Evolutionary conservation across 495 filamentous ascomycete species (phyloP), one percentile per base, ranked within the genome.

Genomic region (Trichocladium antarcticum): DNA sequence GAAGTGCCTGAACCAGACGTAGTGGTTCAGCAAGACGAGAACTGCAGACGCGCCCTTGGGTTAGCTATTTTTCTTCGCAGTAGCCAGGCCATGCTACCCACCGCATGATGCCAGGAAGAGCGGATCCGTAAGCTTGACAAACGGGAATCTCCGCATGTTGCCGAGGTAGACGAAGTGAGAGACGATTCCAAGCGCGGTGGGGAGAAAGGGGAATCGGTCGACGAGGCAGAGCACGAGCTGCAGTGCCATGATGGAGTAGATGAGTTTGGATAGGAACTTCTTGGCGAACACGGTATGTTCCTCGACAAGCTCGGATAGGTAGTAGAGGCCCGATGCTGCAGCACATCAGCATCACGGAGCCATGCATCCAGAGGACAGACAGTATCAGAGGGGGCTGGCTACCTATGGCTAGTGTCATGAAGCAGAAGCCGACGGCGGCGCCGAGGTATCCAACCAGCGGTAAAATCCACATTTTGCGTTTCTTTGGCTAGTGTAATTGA

Each of bases 291-390:
- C 90, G 10, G 89, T 97, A 62, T 97, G 90, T 61, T 98, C 92
- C 68, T 98, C 93, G 42, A 98, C 92, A 9, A 96, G 76, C 67
- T 98, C 92, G 1, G 92, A 96, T 40, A 98, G 84, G 64, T 98
- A 98, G 72, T 98, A 97, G 19, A 98, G 81, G 22, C 93, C 93
- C 19, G 88, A 95, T 29, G 92, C 92, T 95, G 59, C 16, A 47
- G 15, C n/a, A 10, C n/a, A 37, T 12, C 6, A 5, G 15, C 15
- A 4, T 14, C 4, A n/a, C 34, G 12, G 14, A 36, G 5, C 4
- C 12, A 37, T n/a, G 27, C 46, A 35, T 19, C 5, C 22, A 24
- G 14, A 15, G 14, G n/a, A n/a, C n/a, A n/a, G n/a, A n/a, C n/a
- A 27, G 24, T 27, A 4, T 27, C 24, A 7, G 16, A 29, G 39